Base-by-base conservation (phyloP, 2,329 filamentous ascomycete species). In the Penicillium sp. region DNA sequence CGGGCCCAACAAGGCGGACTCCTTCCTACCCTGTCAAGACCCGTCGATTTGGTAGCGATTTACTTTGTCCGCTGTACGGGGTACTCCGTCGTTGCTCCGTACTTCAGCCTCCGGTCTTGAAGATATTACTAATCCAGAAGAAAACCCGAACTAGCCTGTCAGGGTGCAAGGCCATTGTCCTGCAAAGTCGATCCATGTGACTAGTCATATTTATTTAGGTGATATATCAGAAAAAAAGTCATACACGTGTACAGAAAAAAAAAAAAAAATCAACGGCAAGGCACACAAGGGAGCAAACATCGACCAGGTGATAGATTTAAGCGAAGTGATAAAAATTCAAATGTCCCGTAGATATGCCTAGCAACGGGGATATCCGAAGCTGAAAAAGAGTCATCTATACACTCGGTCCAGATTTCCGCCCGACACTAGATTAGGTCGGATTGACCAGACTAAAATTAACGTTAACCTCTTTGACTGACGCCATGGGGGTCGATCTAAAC, bases 381-480 rank as follows among this genome's bases (percentile, higher is more conserved):
- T 29, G 21, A 31, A 38, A 50, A 4, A 18, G 27, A 43, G 14
- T 22, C 16, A 13, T 31, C 22, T 21, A 38, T 43, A 38, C 7
- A 34, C 27, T 34, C 27, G 21, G 4, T 16, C 36, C n/a, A 11
- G 14, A 18, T 38, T 16, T n/a, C 34, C 14, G 45, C 13, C 14
- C 10, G 18, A 18, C 22, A 27, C 21, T n/a, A 10, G 24, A 40
- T 29, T 16, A 48, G 22, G 4, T 24, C 39, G 24, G 42, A n/a
- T 27, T 39, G 39, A 16, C 34, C 3, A 16, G 41, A 22, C 50
- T 54, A 54, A 34, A 53, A 40, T 53, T 53, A 55, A 55, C 43
- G 29, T 49, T 53, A 54, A 41, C 42, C 16, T 27, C 22, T 22
- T 1, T 53, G 45, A 53, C 36, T 48, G 27, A 50, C 51, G 51